Evolutionary conservation across 2,329 filamentous ascomycete genomes (phyloP), one percentile per base, ranked within the genome.

Genomic region (Microdochium paspali): DNA sequence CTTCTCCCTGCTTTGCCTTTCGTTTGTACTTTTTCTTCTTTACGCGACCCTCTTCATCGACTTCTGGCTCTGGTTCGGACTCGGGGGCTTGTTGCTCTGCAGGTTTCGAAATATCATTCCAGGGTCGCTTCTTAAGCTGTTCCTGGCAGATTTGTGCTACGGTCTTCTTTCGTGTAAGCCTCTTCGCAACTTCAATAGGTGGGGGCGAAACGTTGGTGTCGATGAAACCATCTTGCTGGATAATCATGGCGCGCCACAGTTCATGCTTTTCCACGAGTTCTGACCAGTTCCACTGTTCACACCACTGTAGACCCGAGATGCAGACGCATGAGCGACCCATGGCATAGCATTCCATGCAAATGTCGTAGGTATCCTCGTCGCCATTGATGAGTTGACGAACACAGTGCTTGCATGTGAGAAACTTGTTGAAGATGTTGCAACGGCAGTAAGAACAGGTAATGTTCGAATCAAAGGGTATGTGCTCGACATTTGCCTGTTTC

Each of bases 341-440:
- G n/a, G 83, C 86, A 60, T 95, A 98, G 61, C 93, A 98, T 56
- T 98, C 93, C 87, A 98, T 90, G 60, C 93, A 98, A 21, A 98
- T 77, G 62, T 98, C 93, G 61, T 97, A 98, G 0, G 87, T 87
- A 59, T 97, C 87, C 47, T 89, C 84, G 15, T 76, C 80, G 26
- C 82, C 86, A 50, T 77, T 77, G 10, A 77, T 71, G 20, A 87
- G 72, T 44, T 75, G 71, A 30, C 84, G 76, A 43, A 88, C 78
- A 62, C 93, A 98, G 46, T 83, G 79, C 49, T 88, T 88, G 70
- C 93, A 98, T 3, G 90, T 95, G 23, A 98, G 68, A 60, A 98
- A 98, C 3, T 90, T 80, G 64, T 98, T 98, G 74, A 97, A 97
- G 47, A 98, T 94, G 60, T 97, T 97, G 53, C 87, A 87, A 42